Evolutionary conservation across 768 basidiomycete species (phyloP).

Genomic region (Baorangia bicolor): DNA sequence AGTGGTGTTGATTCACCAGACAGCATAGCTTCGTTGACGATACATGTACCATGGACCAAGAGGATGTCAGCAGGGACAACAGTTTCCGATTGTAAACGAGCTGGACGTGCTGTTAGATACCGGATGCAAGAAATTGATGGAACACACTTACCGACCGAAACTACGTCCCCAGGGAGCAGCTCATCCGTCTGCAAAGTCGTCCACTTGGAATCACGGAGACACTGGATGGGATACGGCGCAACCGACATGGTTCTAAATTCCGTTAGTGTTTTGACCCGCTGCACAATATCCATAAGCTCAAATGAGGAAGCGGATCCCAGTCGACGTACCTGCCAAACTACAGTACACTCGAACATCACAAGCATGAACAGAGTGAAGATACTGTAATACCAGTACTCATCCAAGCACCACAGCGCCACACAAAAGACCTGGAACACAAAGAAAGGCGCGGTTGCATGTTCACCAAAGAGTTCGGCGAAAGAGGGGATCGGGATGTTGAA

Average conservation of each 20-base stretch:
- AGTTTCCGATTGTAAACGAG: constrained; percentile 74
- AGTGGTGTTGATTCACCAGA: constrained; percentile 98
- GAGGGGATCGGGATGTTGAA: constrained; percentile 97
- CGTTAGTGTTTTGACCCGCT: constrained; percentile 91
- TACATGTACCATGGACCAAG: constrained; percentile 87
- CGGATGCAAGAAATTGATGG: not conserved
- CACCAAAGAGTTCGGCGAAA: constrained; percentile 86
- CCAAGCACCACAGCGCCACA: constrained; percentile 94
- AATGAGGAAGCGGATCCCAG: not conserved
- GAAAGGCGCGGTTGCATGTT: constrained; percentile 98
- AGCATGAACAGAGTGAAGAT: constrained; percentile 99
- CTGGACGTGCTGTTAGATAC: constrained; percentile 33
- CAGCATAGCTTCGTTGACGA: constrained; percentile 99
- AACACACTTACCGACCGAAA: constrained; percentile 65
- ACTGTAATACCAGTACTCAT: constrained; percentile 99
- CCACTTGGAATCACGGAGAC: constrained; percentile 82
- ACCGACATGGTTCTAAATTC: constrained; percentile 98
- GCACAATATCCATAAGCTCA: constrained; percentile 2
- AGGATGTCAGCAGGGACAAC: constrained; percentile 92
- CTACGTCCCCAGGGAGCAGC: constrained; percentile 88
- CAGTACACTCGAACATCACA: constrained; percentile 96
- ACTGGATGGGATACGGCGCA: constrained; percentile 83
- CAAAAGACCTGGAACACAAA: constrained; percentile 99
- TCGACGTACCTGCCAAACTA: constrained; percentile 88
- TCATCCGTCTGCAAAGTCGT: constrained; percentile 76